Percentiles rank a stretch among this genome's conserved stretches.
These are phyloP conservation scores for Filosporella fistucella DNA, from an alignment of 495 filamentous ascomycete genomes.

Conservation along the genomic window DNA sequence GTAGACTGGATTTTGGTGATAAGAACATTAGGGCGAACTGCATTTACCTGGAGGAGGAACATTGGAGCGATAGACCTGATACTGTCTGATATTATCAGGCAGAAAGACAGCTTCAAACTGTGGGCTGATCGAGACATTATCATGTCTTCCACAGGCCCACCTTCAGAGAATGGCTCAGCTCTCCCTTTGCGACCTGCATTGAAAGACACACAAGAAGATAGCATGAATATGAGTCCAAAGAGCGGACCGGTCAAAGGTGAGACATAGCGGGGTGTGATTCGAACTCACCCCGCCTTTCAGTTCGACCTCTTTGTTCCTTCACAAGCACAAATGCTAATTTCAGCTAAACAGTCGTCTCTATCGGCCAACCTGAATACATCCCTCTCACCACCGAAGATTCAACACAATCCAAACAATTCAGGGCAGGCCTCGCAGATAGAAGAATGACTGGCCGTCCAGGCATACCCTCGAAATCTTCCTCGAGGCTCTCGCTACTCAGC, in stretches of 20 bases:
- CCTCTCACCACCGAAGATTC: slow-evolving; percentile 9
- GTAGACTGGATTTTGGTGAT: too few species aligned
- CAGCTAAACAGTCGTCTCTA: slow-evolving; percentile 26
- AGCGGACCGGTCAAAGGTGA: slow-evolving; percentile 22
- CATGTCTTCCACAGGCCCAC: slow-evolving; percentile 13
- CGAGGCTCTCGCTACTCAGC: slow-evolving; percentile 17
- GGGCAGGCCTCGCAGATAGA: slow-evolving; percentile 17
- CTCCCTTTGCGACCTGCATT: slow-evolving; percentile 21
- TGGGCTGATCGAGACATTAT: too few species aligned
- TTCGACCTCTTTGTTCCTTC: slow-evolving; percentile 1
- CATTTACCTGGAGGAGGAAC: too few species aligned
- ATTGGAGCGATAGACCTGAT: too few species aligned
- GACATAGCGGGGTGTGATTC: not conserved
- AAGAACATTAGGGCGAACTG: too few species aligned
- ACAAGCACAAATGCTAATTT: not conserved
- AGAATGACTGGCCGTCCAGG: slow-evolving; percentile 24
- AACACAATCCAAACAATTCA: slow-evolving; percentile 19
- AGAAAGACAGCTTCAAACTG: too few species aligned
- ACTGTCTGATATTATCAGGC: too few species aligned
- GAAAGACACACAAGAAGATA: slow-evolving; percentile 7
- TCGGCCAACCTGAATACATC: slow-evolving; percentile 27
- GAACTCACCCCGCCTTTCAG: not conserved
- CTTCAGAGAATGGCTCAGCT: slow-evolving; percentile 10
- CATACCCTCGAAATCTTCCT: slow-evolving; percentile 14
- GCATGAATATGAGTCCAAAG: slow-evolving; percentile 21